These are phyloP conservation scores for Peziza echinospora DNA, from an alignment of 495 filamentous ascomycete species.

Conservation along the genomic window DNA sequence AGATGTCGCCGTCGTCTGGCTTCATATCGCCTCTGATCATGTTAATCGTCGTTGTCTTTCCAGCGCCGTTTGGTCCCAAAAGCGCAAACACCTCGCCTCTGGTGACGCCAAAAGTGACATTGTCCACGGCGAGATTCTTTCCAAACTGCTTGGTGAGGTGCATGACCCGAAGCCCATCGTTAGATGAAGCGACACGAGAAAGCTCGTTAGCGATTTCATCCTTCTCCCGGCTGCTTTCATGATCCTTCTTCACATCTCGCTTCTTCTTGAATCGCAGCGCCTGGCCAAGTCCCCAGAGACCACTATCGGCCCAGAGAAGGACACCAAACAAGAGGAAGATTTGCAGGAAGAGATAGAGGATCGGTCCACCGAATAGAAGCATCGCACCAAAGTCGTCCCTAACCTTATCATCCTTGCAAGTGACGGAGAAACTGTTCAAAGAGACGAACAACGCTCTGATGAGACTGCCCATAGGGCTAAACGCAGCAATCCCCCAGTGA, in stretches of 20 bases:
- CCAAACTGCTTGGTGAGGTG: slow-evolving; percentile 60
- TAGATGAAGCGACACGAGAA: slow-evolving; percentile 25
- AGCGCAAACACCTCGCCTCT: slow-evolving; percentile 65
- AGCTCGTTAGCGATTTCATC: slow-evolving; percentile 29
- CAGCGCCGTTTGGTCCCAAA: slow-evolving; percentile 72
- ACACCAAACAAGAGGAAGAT: slow-evolving; percentile 40
- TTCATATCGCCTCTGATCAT: slow-evolving; percentile 67
- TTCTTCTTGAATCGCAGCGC: slow-evolving; percentile 26
- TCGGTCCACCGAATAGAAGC: slow-evolving; percentile 53
- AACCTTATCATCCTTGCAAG: slow-evolving; percentile 40
- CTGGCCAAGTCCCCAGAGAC: slow-evolving; percentile 23
- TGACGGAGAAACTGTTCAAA: slow-evolving; percentile 54
- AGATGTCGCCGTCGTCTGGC: slow-evolving; percentile 44
- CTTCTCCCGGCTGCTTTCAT: slow-evolving; percentile 10
- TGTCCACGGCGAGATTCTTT: slow-evolving; percentile 47
- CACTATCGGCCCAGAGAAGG: slow-evolving; percentile 52
- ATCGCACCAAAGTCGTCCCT: slow-evolving; percentile 48
- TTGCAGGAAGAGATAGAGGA: slow-evolving; percentile 54
- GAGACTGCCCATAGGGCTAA: slow-evolving; percentile 49
- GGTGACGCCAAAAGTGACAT: slow-evolving; percentile 59
- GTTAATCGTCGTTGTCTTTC: slow-evolving; percentile 68
- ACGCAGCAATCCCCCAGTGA: slow-evolving; percentile 43
- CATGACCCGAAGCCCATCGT: slow-evolving; percentile 51
- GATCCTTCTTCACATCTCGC: slow-evolving; percentile 24
- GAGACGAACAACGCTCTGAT: slow-evolving; percentile 46